These are phyloP conservation scores for Hypoxylon lienhwacheense DNA, from an alignment of 495 filamentous ascomycete species.

Conservation along the genomic window DNA sequence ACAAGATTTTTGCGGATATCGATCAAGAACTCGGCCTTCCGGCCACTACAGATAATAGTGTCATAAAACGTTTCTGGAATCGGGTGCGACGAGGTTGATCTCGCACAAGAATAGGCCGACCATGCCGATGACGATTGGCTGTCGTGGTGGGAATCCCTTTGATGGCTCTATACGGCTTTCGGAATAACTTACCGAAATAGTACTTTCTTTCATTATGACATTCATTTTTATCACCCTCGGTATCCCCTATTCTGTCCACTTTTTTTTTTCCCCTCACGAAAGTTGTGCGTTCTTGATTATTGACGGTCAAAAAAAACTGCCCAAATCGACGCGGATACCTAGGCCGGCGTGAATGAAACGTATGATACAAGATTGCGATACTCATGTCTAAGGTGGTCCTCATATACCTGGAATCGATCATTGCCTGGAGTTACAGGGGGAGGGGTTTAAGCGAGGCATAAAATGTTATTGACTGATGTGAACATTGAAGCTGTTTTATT, in stretches of 20 bases:
- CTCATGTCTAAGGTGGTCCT: slow-evolving; percentile 13
- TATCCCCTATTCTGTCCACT: background rate
- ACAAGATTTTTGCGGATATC: slow-evolving; percentile 40
- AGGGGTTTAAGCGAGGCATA: slow-evolving; percentile 23
- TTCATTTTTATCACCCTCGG: background rate
- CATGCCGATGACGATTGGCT: background rate
- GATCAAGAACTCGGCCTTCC: slow-evolving; percentile 36
- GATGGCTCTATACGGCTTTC: background rate
- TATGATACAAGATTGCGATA: slow-evolving; percentile 16
- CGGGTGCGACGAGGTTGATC: slow-evolving; percentile 35
- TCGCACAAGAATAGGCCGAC: background rate
- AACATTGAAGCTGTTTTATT: slow-evolving; percentile 13
- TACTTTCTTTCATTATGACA: slow-evolving; percentile 1
- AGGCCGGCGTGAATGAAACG: background rate
- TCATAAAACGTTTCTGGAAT: slow-evolving; percentile 42
- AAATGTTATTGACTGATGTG: slow-evolving; percentile 21
- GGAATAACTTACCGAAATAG: background rate
- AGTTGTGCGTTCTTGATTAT: slow-evolving; percentile 2
- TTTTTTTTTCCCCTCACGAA: slow-evolving; percentile 3
- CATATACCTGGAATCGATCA: slow-evolving; percentile 24
- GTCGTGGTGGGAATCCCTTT: background rate
- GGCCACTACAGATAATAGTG: slow-evolving; percentile 27
- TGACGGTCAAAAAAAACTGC: slow-evolving; percentile 1
- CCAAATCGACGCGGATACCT: slow-evolving; percentile 1
- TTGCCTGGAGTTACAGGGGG: slow-evolving; percentile 30